Evolutionary conservation across 768 basidiomycete genomes (phyloP).

Genomic region (Astraeus odoratus): DNA sequence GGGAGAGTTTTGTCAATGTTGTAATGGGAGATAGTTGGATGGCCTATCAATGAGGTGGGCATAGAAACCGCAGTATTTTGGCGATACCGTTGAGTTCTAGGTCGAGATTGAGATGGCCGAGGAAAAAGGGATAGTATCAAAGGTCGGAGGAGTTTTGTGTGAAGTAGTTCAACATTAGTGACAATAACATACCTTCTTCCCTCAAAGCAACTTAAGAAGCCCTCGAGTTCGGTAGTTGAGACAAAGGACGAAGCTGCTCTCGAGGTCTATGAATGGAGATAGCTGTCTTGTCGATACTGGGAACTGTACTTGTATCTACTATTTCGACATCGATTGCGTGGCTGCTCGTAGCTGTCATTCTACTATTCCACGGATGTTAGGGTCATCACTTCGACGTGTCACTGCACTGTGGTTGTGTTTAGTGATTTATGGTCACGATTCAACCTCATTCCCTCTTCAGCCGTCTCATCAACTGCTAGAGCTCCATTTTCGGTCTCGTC

Average conservation of each 20-base stretch:
- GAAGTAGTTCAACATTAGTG: neutral
- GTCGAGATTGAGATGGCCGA: slow-evolving; percentile 69
- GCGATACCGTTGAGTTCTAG: slow-evolving; percentile 55
- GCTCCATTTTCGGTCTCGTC: slow-evolving; percentile 29
- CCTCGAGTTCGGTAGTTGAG: slow-evolving; percentile 67
- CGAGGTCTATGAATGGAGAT: neutral
- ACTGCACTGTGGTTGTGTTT: too few relatives aligned
- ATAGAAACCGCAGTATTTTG: slow-evolving; percentile 19
- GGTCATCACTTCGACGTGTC: too few relatives aligned
- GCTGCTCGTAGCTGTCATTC: slow-evolving; percentile 1
- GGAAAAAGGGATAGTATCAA: slow-evolving; percentile 58
- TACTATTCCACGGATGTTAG: too few relatives aligned
- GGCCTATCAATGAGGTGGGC: slow-evolving; percentile 2
- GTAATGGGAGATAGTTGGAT: neutral
- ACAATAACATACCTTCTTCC: slow-evolving; percentile 45
- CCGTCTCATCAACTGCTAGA: neutral
- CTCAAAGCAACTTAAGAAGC: slow-evolving; percentile 67
- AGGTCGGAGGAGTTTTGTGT: too few relatives aligned
- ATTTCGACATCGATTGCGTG: slow-evolving; percentile 7
- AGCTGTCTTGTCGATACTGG: neutral
- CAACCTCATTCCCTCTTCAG: slow-evolving; percentile 21
- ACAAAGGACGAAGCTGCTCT: too few relatives aligned
- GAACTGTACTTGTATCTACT: neutral
- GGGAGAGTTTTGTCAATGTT: slow-evolving; percentile 2
- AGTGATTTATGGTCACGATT: slow-evolving; percentile 3